A percentile compares a stretch with the other conserved stretches of the same genome.
phyloP scores from a whole-genome alignment of 2,329 filamentous ascomycete species.

The Fusarium nelsonii region DNA sequence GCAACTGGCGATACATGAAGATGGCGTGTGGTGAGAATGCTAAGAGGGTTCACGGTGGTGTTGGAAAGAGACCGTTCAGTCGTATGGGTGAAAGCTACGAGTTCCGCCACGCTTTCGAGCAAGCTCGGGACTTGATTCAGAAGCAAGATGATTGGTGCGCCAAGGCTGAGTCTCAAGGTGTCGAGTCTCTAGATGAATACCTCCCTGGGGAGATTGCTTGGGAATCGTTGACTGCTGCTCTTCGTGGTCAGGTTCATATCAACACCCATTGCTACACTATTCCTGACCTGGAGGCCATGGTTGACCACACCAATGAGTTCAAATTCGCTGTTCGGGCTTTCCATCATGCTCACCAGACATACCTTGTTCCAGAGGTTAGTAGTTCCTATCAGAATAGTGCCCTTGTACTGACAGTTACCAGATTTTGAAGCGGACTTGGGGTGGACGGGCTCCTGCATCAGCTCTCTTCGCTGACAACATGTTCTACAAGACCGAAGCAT shows the following conservation, averaged over 20 bases:
- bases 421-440: conserved; percentile 69
- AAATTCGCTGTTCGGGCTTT: conserved; percentile 75
- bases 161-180: conserved; percentile 63
- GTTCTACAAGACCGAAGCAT: conserved; percentile 78
- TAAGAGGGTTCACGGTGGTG: conserved; percentile 70
- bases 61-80: conserved; percentile 67
- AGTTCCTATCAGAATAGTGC: accelerated
- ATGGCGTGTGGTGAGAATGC: conserved; percentile 82
- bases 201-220: conserved; percentile 72
- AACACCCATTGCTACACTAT: conserved; percentile 81
- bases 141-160: conserved; percentile 77
- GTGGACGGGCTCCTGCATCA: conserved; percentile 65
- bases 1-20: conserved; percentile 78
- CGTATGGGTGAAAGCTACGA: conserved; percentile 77
- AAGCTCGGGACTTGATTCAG: conserved; percentile 67
- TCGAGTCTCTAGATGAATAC: conserved; percentile 66
- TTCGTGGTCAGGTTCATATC: conserved; percentile 75
- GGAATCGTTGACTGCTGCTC: conserved; percentile 72
- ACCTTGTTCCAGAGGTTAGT: conserved; percentile 71
- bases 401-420: conserved; percentile 35
- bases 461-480: conserved; percentile 80
- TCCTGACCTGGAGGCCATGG: conserved; percentile 75
- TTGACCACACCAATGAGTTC: conserved; percentile 79
- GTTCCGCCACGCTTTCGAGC: conserved; percentile 75
- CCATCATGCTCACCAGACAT: conserved; percentile 77